Evolutionary conservation across 495 filamentous ascomycete genomes (phyloP), one percentile per base, ranked within the genome.

Genomic region (Melanomma pulvis-pyrius): DNA sequence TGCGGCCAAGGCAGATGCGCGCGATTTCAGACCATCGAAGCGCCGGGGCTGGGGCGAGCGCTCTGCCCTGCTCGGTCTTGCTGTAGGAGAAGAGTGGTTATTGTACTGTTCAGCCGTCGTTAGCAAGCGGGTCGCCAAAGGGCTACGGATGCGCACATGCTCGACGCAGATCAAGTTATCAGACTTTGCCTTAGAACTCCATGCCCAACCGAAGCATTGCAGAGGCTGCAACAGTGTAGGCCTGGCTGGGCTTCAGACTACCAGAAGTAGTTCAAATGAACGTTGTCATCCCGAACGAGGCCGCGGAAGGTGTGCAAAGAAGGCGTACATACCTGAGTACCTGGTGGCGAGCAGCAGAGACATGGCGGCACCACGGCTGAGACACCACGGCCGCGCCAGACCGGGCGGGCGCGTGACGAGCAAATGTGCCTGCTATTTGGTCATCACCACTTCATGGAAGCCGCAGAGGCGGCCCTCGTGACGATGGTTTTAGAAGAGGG

Each of bases 371-470:
- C 22, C 34, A 32, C 50, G 49, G 29, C 24, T 29, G 34, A 39
- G 39, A 44, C 8, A n/a, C 8, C 17, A 44, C 39, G 5, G 3
- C 39, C 11, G 44, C 29, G 34, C 19, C 22, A 50, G 2, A 59
- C 56, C 48, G 15, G 24, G 32, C 3, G 17, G 63, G 29, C 64
- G 34, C 55, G 64, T 67, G 59, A 71, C 64, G 61, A 64, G 56
- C 46, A 46, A 71, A 80, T 92, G 90, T 92, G 79, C 84, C 89
- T 84, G 81, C 87, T 88, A 83, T 89, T 84, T 96, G 93, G 93
- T 98, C 93, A 92, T 97, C 93, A 92, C 78, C 91, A 87, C 82
- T 87, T 98, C 93, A 93, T 98, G 93, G 91, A 83, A 87, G 88
- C 92, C 73, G 77, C 82, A 75, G 76, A 69, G 74, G 77, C 74